These are phyloP conservation scores for Capsicum chinense DNA, from an alignment of 257 asterid genomes.

Conservation along the genomic window DNA sequence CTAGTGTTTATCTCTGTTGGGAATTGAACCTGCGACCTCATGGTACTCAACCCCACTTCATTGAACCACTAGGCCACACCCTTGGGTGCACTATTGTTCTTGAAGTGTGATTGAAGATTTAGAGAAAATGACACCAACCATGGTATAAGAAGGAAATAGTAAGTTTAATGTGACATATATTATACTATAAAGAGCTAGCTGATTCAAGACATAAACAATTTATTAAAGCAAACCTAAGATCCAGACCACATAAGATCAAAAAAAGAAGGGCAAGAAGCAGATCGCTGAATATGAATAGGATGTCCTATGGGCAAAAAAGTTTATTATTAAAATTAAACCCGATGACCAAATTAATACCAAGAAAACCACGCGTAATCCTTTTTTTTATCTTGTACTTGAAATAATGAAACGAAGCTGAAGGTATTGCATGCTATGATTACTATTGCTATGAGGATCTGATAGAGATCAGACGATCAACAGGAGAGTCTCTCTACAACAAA, in stretches of 20 bases:
- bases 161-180: neutral
- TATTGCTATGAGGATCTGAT: neutral
- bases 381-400: neutral
- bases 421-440: neutral
- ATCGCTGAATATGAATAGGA: neutral
- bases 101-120: neutral
- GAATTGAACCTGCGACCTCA: too few relatives aligned
- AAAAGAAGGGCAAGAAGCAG: neutral
- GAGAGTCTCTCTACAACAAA: conserved; percentile 12
- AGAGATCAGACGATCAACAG: conserved; percentile 13
- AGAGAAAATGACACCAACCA: conserved; percentile 9
- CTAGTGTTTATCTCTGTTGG: too few relatives aligned
- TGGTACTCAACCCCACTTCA: too few relatives aligned
- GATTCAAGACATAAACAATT: conserved; percentile 24
- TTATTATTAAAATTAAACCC: neutral
- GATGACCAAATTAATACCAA: neutral
- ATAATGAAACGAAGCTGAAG: conserved; percentile 14
- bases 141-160: conserved; percentile 2
- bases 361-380: neutral
- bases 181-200: neutral
- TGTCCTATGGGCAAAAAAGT: neutral
- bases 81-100: neutral
- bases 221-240: neutral
- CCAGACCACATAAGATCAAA: neutral
- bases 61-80: too few relatives aligned